These are phyloP conservation scores for Capsicum rhomboideum DNA, from an alignment of 257 asterid genomes.

Conservation along the genomic window DNA sequence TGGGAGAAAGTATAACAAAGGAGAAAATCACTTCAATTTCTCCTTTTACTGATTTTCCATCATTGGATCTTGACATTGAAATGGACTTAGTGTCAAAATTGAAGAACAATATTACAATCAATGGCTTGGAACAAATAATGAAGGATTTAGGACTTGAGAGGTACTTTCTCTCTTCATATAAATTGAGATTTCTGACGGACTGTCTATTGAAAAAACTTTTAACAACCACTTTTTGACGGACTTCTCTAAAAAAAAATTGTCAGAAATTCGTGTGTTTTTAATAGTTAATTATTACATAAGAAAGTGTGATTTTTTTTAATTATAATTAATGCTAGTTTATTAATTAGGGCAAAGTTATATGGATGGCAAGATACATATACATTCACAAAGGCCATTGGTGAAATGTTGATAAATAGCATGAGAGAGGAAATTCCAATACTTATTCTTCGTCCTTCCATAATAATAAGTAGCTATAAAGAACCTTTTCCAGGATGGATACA, in stretches of 20 bases:
- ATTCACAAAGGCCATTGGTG: conserved; percentile 42
- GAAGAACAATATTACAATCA: neutral
- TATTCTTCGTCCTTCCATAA: conserved; percentile 30
- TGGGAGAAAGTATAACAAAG: neutral
- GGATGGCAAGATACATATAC: conserved; percentile 43
- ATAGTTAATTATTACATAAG: neutral
- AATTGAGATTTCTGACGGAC: neutral
- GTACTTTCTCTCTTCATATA: neutral
- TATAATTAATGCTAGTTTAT: neutral
- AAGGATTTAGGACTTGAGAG: neutral
- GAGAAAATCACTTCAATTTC: neutral
- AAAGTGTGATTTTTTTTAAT: neutral
- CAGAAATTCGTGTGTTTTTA: neutral
- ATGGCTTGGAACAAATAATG: neutral
- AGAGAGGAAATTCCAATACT: conserved; percentile 36
- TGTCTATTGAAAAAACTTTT: too few relatives aligned
- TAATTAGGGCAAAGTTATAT: conserved; percentile 14
- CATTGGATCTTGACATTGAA: neutral
- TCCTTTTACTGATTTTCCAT: neutral
- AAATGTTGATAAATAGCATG: conserved; percentile 36
- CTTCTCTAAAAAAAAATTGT: neutral
- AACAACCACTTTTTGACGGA: neutral
- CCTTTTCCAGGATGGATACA: conserved; percentile 61
- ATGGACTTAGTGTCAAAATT: neutral
- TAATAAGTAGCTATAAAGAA: conserved; percentile 29